phyloP scores from a whole-genome alignment of 805 yeast genomes.

The Cyberlindnera veronae region DNA sequence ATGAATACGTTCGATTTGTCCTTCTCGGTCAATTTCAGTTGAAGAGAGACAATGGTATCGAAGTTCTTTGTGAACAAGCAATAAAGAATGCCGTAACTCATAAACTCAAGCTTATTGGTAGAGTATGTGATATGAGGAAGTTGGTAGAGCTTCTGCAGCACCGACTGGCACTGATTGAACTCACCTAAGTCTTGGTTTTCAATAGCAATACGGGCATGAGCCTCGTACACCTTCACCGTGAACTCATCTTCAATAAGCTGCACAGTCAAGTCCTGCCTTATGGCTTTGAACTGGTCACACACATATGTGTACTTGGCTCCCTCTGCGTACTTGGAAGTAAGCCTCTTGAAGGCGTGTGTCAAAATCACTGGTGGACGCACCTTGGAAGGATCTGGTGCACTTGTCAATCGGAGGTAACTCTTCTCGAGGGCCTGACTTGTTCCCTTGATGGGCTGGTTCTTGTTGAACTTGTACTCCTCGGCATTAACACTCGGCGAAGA shows the following conservation, averaged over 20 bases:
- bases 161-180: slow-evolving; percentile 91
- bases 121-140: slow-evolving; percentile 33
- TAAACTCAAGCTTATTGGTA: slow-evolving; percentile 55
- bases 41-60: slow-evolving; percentile 26
- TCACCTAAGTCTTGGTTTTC: slow-evolving; percentile 86
- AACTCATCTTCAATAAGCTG: slow-evolving; percentile 80
- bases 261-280: slow-evolving; percentile 90
- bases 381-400: slow-evolving; percentile 81
- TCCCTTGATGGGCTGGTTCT: slow-evolving; percentile 52
- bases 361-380: slow-evolving; percentile 74
- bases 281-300: slow-evolving; percentile 86
- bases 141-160: slow-evolving; percentile 61
- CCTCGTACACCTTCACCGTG: slow-evolving; percentile 75
- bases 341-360: slow-evolving; percentile 49
- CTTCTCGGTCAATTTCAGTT: slow-evolving; percentile 43
- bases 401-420: slow-evolving; percentile 76
- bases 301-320: slow-evolving; percentile 66
- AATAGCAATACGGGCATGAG: slow-evolving; percentile 83
- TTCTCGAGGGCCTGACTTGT: slow-evolving; percentile 66
- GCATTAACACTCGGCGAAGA: slow-evolving; percentile 24
- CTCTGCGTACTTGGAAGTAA: slow-evolving; percentile 49
- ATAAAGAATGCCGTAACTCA: slow-evolving; percentile 71
- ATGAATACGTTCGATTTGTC: slow-evolving; percentile 20
- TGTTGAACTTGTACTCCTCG: slow-evolving; percentile 31
- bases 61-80: slow-evolving; percentile 68